A percentile compares a stretch with the other conserved stretches of the same genome.
These are phyloP conservation scores for Scedosporium aurantiacum DNA, from an alignment of 2,329 filamentous ascomycete species.

Conservation along the genomic window DNA sequence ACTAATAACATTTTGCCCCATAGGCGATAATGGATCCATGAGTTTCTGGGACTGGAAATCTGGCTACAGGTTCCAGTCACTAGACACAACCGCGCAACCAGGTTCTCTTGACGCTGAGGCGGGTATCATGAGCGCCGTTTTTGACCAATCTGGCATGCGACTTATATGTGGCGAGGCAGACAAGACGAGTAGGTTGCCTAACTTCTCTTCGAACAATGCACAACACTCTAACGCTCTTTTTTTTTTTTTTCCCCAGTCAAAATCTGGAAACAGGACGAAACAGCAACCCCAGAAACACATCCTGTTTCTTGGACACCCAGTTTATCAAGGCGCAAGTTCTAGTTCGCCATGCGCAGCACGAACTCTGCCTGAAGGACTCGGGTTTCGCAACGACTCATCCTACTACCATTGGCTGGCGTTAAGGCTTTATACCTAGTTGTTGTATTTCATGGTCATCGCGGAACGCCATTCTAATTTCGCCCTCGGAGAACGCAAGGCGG, in stretches of 20 bases:
- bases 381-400: background rate
- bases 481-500: conserved; percentile 73
- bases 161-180: conserved; percentile 92
- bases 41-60: conserved; percentile 99
- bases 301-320: conserved; percentile 87
- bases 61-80: conserved; percentile 78
- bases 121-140: conserved; percentile 88
- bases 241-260: conserved; percentile 48
- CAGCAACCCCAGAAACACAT: conserved; percentile 82
- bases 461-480: conserved; percentile 81
- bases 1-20: background rate
- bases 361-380: too few relatives aligned
- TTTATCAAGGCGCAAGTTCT: conserved; percentile 66
- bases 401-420: conserved; percentile 5
- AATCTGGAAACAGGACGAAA: conserved; percentile 90
- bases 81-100: conserved; percentile 87
- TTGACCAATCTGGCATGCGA: conserved; percentile 78
- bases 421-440: conserved; percentile 54
- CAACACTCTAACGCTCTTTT: conserved; percentile 15
- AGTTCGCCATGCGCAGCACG: conserved; percentile 12
- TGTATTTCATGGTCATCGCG: conserved; percentile 81
- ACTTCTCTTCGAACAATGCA: background rate
- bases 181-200: conserved; percentile 60
- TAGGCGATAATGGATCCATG: conserved; percentile 83
- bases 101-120: conserved; percentile 89